phyloP scores from a whole-genome alignment of 2,329 filamentous ascomycete species.

The Xylariaceae sp. region DNA sequence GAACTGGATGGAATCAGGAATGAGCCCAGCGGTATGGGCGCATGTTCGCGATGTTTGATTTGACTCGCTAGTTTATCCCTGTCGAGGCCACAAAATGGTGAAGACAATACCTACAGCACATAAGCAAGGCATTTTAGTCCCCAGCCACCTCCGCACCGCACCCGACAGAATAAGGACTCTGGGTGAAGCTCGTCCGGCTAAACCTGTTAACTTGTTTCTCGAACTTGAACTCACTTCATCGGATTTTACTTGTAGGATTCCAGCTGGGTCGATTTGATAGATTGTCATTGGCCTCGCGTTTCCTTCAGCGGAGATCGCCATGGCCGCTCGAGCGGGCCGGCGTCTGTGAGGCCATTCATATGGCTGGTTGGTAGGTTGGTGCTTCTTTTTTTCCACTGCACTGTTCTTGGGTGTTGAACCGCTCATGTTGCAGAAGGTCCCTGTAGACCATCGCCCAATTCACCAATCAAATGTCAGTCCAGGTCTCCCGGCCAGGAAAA shows the following conservation, averaged over 20 bases:
- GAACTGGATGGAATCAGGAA: too few species aligned
- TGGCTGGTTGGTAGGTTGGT: constrained; percentile 14
- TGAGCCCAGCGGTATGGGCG: too few species aligned
- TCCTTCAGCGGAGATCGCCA: constrained; percentile 11
- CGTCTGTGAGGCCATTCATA: constrained; percentile 35
- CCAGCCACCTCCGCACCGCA: constrained; percentile 1
- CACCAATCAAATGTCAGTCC: neutral
- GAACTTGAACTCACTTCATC: too few species aligned
- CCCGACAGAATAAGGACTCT: neutral
- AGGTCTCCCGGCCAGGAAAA: neutral
- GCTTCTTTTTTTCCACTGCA: constrained; percentile 14
- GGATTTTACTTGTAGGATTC: neutral
- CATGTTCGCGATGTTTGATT: too few species aligned
- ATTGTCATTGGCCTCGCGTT: constrained; percentile 19
- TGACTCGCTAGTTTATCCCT: too few species aligned
- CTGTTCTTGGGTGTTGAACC: constrained; percentile 5
- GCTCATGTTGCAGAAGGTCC: neutral
- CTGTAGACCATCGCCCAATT: neutral
- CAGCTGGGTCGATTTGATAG: neutral
- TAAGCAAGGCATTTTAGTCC: too few species aligned
- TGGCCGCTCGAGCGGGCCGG: constrained; percentile 35
- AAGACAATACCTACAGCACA: too few species aligned
- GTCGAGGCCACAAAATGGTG: too few species aligned
- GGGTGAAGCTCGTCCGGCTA: neutral
- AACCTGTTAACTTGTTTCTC: neutral